Base-by-base conservation (phyloP, 257 asterid genomes). In the Salvia miltiorrhiza region DNA sequence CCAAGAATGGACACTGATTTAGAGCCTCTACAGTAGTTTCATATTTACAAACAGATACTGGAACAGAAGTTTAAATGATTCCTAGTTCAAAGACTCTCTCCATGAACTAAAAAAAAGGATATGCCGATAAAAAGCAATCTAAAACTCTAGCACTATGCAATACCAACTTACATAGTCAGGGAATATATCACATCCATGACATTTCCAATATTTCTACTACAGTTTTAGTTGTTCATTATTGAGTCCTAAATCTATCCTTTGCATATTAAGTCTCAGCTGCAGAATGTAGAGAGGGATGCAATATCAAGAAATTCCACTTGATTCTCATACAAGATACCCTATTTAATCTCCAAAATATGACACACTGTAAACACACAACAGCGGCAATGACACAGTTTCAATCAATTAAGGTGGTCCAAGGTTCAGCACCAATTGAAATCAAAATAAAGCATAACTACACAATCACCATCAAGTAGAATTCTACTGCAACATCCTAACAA, bases 1-100 rank as follows among this genome's bases (percentile, higher is more conserved):
- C 45, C 70, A 63, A 76, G 70, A 83, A 77, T 32, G 28, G 35
- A 37, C 30, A 71, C 14, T 68, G 16, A 24, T 58, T 55, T 62
- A 48, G 58, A 47, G 43, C 9, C 73, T 37, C 13, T 47, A 21
- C 17, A 50, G 32, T 40, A 47, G 20, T 28, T 28, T 28, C 32
- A 73, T 32, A 52, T 5, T 23, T 11, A 12, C 24, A 17, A 43
- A 10, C 11, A 57, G 53, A 40, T 26, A 32, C 55, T 7, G 37
- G 19, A 74, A 59, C 8, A 13, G 20, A 30, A 69, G 59, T 24
- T 43, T 9, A 56, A 54, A 23, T 8, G 13, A n/a, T 23, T 16
- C 21, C 13, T 4, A 68, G 11, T 26, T 11, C 41, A 24, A 39
- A 40, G 16, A 44, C 9, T 24, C 43, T 13, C 0, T 11, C 48